Evolutionary conservation across 345 rosid genomes (phyloP), one percentile per base, ranked within the genome.

Genomic region (Salix koriyanagi): DNA sequence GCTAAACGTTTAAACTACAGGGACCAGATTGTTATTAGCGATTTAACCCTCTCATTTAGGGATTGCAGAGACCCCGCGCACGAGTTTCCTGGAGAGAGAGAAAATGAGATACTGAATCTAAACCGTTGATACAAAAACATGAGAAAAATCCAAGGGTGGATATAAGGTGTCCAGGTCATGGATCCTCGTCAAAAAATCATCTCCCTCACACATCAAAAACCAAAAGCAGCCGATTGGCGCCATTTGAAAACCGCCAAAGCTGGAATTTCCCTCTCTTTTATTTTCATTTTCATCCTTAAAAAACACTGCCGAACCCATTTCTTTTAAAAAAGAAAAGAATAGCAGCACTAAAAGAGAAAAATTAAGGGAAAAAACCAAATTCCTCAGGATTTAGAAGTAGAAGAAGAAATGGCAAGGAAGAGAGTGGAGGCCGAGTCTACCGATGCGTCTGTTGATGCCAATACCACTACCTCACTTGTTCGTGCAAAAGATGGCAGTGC

Each of bases 401-500:
- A 14, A 46, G 7, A 50, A 34, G 19, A 39, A 18, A 76, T 76
- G 84, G 84, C 87, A 21, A 87, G 91, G 90, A 96, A 91, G 85
- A 87, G 98, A 76, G 97, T 89, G 6, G 98, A 96, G 72, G 97
- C 91, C 0, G 88, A 80, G 23, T 66, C 83, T 19, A 70, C 50
- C 1, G 37, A 72, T 25, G 3, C 54, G 7, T 42, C 80, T 32
- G 2, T 32, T 18, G 73, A 71, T 48, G 0, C 66, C 14, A 15
- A 41, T 25, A 23, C 79, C 19, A 34, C 81, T 65, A 54, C 82
- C 16, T 82, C 90, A 69, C 83, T 96, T 70, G 79, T 91, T 19
- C 94, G 99, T 6, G 96, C 87, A 71, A 92, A 72, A 82, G 93
- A 89, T 65, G 98, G 99, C 78, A 94, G 97, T 19, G 98, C 97